Percentiles rank a stretch among this genome's conserved stretches.
These are phyloP conservation scores for Malus sieversii DNA, from an alignment of 306 rosid species.

Conservation along the genomic window DNA sequence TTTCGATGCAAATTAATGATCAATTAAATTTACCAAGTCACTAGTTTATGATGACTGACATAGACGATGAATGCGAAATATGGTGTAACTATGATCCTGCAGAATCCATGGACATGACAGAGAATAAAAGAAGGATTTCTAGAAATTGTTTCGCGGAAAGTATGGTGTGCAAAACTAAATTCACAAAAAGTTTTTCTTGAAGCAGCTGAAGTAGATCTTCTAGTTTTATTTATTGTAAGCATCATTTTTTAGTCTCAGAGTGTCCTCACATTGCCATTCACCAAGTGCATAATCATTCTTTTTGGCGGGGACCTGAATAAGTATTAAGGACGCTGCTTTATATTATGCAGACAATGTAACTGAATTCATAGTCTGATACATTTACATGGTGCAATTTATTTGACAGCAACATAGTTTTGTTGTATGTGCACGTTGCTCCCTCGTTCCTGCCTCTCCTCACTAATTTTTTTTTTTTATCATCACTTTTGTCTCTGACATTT, in stretches of 20 bases:
- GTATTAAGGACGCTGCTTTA: background rate
- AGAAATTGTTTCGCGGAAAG: background rate
- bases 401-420: background rate
- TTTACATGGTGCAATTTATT: background rate
- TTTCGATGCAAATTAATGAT: background rate
- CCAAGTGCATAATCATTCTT: background rate
- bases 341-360: background rate
- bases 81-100: background rate
- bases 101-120: background rate
- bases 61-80: background rate
- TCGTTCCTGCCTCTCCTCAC: background rate
- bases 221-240: background rate
- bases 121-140: background rate
- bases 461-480: background rate
- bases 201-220: background rate
- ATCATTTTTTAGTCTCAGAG: background rate
- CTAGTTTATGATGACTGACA: background rate
- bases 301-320: background rate
- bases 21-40: background rate
- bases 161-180: background rate
- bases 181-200: no score
- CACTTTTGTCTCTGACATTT: constrained; percentile 19
- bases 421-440: background rate
- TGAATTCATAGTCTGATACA: background rate
- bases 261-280: background rate